phyloP scores from a whole-genome alignment of 306 rosid species.

The Purshia tridentata region DNA sequence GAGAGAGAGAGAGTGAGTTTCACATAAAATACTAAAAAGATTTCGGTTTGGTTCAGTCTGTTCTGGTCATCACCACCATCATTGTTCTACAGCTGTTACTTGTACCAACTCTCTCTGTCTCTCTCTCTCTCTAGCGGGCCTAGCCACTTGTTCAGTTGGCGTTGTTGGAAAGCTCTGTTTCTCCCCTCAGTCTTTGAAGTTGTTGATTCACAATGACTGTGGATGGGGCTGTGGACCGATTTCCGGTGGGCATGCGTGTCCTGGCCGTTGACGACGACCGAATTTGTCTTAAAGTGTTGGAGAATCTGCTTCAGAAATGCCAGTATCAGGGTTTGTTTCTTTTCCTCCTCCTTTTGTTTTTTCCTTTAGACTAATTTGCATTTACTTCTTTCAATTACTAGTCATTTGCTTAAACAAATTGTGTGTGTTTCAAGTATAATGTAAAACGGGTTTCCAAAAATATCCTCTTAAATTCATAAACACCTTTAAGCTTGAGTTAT shows the following conservation, averaged over 20 bases:
- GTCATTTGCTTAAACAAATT: not conserved
- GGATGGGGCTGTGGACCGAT: slow-evolving; percentile 40
- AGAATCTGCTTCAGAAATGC: slow-evolving; percentile 70
- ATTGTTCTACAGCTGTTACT: slow-evolving; percentile 50
- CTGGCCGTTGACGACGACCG: slow-evolving; percentile 82
- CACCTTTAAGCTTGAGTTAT: not conserved
- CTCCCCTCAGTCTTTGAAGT: slow-evolving; percentile 31
- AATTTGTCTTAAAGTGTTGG: slow-evolving; percentile 64
- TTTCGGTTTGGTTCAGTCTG: slow-evolving; percentile 45
- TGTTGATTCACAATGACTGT: slow-evolving; percentile 39
- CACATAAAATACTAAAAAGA: slow-evolving; percentile 38
- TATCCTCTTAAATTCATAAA: too few species aligned
- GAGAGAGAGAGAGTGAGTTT: slow-evolving; percentile 18
- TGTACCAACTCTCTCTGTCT: slow-evolving; percentile 26
- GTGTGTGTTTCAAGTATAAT: not conserved
- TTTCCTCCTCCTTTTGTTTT: slow-evolving; percentile 4
- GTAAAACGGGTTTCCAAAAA: too few species aligned
- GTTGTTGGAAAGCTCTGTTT: too few species aligned
- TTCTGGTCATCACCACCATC: slow-evolving; percentile 55
- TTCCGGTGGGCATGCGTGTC: slow-evolving; percentile 88
- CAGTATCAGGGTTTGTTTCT: slow-evolving; percentile 65
- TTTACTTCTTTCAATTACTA: slow-evolving; percentile 8
- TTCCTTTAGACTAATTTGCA: not conserved
- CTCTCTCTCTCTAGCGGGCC: too few species aligned
- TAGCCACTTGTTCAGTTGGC: not conserved